Evolutionary conservation across 305 asterid species (phyloP), one percentile per base, ranked within the genome.

Genomic region (Rubia balearica): DNA sequence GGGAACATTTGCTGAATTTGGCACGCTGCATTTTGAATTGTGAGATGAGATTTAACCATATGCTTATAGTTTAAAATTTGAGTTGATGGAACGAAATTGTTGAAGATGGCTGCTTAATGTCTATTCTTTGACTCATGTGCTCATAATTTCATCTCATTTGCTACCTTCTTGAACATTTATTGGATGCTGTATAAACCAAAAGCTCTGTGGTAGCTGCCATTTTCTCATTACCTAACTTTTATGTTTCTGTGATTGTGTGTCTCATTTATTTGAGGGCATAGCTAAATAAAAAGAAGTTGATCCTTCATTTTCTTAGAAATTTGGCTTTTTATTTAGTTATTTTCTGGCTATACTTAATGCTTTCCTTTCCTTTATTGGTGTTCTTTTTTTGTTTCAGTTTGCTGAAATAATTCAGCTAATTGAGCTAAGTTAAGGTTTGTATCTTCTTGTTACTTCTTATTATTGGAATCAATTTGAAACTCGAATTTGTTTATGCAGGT

Each of bases 341-440:
- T 27, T 10, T 6, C 22, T 16, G 1, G 40, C 17, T 21, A 59
- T 59, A 4, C 40, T 21, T 59, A 59, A 12, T 6, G 7, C 12
- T 4, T 59, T 59, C 22, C 13, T 22, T 59, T 59, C 22, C 64
- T 9, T 9, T 24, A 24, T 59, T 22, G 64, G 38, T 59, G 64
- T 56, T 36, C 38, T n/a, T 22, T n/a, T 55, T 30, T 55, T 59
- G 7, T 22, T 59, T 16, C 64, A 59, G 64, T 59, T 59, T 59
- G 17, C 64, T 59, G 64, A 59, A 24, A 22, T 59, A 27, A 59
- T 59, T 21, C 40, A 59, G 64, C 64, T 36, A 45, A 79, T 84
- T 75, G 91, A 27, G 30, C 30, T 91, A 85, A 67, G 86, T 93
- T 27, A 81, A 85, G 97, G 96, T 61, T 41, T 16, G 55, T 38